These are phyloP conservation scores for Anacardium occidentale DNA, from an alignment of 345 rosid species.

Conservation along the genomic window DNA sequence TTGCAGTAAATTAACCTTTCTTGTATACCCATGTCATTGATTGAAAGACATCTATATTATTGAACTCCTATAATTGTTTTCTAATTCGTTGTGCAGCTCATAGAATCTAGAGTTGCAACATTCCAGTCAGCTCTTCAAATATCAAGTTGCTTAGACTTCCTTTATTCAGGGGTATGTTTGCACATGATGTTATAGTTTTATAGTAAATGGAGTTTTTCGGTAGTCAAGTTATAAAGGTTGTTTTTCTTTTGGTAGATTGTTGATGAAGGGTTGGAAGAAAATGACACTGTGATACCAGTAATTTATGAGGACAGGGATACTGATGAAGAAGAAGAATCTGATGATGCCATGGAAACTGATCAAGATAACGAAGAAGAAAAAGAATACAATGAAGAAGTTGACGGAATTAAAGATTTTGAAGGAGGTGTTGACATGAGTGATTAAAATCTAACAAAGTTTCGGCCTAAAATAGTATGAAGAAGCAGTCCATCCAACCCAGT, in stretches of 20 bases:
- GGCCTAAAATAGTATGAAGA: background rate
- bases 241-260: slow-evolving; percentile 36
- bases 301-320: slow-evolving; percentile 74
- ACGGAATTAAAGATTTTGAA: slow-evolving; percentile 44
- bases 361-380: slow-evolving; percentile 27
- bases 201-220: background rate
- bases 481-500: background rate
- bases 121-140: slow-evolving; percentile 65
- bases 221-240: background rate
- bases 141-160: slow-evolving; percentile 64
- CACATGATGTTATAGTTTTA: background rate
- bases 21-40: no score
- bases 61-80: background rate
- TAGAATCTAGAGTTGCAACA: slow-evolving; percentile 76
- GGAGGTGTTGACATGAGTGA: slow-evolving; percentile 47
- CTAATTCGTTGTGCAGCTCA: slow-evolving; percentile 51
- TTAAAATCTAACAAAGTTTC: background rate
- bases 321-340: slow-evolving; percentile 59
- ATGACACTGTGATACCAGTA: slow-evolving; percentile 35
- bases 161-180: slow-evolving; percentile 47
- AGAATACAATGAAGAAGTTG: slow-evolving; percentile 29
- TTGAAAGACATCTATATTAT: background rate
- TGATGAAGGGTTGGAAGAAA: slow-evolving; percentile 56
- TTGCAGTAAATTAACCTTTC: no score
- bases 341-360: slow-evolving; percentile 56